A percentile compares a stretch with the other conserved stretches of the same genome.
Conservation (phyloP, 148 eudicot genomes). For the Spergularia bocconei region DNA sequence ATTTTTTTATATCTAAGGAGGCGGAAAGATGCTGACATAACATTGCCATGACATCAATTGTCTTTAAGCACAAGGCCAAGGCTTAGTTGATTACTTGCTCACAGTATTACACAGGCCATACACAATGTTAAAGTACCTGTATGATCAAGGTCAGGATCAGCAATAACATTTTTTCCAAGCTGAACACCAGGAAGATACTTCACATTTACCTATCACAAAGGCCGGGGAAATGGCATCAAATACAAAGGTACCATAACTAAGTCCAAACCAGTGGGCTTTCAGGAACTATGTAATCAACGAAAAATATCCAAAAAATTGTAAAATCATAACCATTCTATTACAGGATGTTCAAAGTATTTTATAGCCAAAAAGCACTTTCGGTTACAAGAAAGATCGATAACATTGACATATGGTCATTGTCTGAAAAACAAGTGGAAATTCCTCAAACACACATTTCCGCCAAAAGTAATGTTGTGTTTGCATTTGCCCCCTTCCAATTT, state of each 20-base stretch:
- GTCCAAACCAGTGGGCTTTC: not conserved
- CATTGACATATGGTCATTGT: no score
- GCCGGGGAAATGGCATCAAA: not conserved
- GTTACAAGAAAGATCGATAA: no score
- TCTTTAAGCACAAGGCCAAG: not conserved
- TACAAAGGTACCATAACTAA: not conserved
- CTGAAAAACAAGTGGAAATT: no score
- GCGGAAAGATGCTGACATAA: not conserved
- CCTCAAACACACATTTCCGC: no score
- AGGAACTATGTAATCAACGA: no score
- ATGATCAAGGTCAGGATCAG: constrained; percentile 79
- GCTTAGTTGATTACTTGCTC: not conserved
- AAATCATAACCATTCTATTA: no score
- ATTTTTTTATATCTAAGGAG: not conserved
- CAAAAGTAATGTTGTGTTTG: no score
- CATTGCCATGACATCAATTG: not conserved
- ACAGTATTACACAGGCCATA: not conserved
- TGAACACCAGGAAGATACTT: constrained; percentile 87
- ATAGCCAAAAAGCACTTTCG: no score
- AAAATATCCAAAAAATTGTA: no score
- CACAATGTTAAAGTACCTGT: constrained; percentile 47
- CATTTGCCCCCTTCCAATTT: no score
- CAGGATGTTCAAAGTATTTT: no score
- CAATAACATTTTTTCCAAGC: constrained; percentile 88
- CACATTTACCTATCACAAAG: constrained; percentile 69